phyloP scores from a whole-genome alignment of 1,284 basidiomycete species.

The Naganishia albida region DNA sequence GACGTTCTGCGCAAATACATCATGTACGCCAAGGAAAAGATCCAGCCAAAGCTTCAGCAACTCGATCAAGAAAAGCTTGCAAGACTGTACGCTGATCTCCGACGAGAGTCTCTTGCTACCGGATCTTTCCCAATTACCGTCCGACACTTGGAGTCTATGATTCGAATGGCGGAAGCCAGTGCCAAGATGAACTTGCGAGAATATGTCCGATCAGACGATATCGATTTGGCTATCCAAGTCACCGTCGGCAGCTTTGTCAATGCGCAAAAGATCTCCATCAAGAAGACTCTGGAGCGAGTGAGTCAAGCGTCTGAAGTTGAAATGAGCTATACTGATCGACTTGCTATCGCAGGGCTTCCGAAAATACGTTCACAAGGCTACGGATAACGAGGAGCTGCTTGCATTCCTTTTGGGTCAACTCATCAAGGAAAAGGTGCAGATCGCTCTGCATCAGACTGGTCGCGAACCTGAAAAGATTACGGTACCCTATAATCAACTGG shows the following conservation, averaged over 20 bases:
- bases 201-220: slow-evolving; percentile 92
- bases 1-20: slow-evolving; percentile 98
- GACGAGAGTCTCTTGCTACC: slow-evolving; percentile 92
- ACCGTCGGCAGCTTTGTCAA: slow-evolving; percentile 92
- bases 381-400: slow-evolving; percentile 92
- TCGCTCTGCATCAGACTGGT: slow-evolving; percentile 70
- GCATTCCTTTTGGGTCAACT: slow-evolving; percentile 91
- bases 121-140: slow-evolving; percentile 98
- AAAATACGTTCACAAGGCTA: slow-evolving; percentile 92
- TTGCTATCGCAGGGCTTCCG: slow-evolving; percentile 72
- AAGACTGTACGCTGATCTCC: slow-evolving; percentile 92
- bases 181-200: slow-evolving; percentile 98
- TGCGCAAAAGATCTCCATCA: slow-evolving; percentile 97
- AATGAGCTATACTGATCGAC: slow-evolving; percentile 10
- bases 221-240: slow-evolving; percentile 95
- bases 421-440: slow-evolving; percentile 90
- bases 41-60: slow-evolving; percentile 88
- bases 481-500: slow-evolving; percentile 75
- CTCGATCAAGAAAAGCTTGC: slow-evolving; percentile 95
- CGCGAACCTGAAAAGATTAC: slow-evolving; percentile 73
- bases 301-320: slow-evolving; percentile 45
- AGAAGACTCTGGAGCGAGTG: slow-evolving; percentile 93
- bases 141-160: slow-evolving; percentile 97
- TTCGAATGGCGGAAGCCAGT: slow-evolving; percentile 97
- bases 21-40: slow-evolving; percentile 94